Base-by-base conservation (phyloP, 805 yeast genomes). In the Nematodospora valgi region DNA sequence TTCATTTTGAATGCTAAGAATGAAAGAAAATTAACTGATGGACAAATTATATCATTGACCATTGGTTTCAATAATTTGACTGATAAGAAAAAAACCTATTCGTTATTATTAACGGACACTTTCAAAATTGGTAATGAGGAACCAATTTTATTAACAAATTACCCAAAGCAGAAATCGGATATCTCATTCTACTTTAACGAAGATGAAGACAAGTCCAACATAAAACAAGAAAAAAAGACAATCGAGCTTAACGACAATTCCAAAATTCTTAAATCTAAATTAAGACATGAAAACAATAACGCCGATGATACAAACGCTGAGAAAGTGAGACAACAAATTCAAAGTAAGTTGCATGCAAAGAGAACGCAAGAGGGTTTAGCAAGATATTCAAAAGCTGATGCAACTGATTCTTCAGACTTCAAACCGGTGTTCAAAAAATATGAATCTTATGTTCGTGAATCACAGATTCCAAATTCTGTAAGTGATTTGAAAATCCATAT, bases 401-500 rank as follows among this genome's bases (percentile, higher is more conserved):
- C 86, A 4, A 72, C 75, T 20, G 81, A 76, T 45, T 74, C 70
- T 15, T 64, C 69, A 27, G 88, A 80, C 35, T 68, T 69, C 45
- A 78, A 74, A 50, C 82, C 81, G 3, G 81, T 80, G n/a, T 89
- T 91, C 70, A 86, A 86, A 53, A 84, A 84, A 55, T 93, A 86
- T 61, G 98, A 91, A 65, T 88, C 98, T 0, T 91, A 91, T 59
- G 80, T 89, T 34, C 74, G 97, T 49, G 98, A 91, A 56, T 71
- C 93, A 3, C 98, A 93, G 68, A 81, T 91, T 44, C 98, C 98
- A 26, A 62, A 69, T 23, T 75, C 76, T 48, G 94, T 88, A 13
- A 78, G 81, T 51, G 96, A 89, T 56, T 70, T 93, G 57, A 80
- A 80, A 54, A 79, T 91, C 41, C 89, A 83, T 56, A 88, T 93